Evolutionary conservation across 2,329 filamentous ascomycete species (phyloP).

Genomic region (Parascedosporium putredinis): DNA sequence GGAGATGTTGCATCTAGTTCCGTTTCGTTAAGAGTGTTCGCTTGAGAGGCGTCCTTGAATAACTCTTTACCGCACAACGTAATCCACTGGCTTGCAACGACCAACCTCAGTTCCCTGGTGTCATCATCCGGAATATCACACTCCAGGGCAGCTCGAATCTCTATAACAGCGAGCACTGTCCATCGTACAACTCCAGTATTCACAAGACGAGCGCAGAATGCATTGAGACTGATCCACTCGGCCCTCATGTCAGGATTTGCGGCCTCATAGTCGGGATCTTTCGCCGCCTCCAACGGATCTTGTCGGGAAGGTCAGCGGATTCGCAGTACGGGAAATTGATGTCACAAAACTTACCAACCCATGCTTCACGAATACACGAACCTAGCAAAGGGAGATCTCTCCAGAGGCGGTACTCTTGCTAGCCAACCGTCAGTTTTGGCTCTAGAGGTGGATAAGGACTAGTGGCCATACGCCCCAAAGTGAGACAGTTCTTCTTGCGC

Average conservation of each 20-base stretch:
- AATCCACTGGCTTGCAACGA: not conserved
- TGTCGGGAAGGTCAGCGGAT: not conserved
- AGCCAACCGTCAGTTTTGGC: not conserved
- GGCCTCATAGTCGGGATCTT: not conserved
- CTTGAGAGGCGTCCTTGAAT: not conserved
- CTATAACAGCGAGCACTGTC: not conserved
- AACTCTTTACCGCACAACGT: not conserved
- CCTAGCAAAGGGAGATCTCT: not conserved
- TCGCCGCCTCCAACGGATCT: not conserved
- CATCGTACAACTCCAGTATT: not conserved
- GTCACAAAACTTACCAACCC: not conserved
- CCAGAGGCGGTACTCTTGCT: not conserved
- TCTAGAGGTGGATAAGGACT: not conserved
- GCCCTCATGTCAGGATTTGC: not conserved
- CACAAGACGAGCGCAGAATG: not conserved
- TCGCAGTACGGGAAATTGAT: not conserved
- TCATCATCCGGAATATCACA: not conserved
- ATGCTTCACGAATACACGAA: not conserved
- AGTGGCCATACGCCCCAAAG: not conserved
- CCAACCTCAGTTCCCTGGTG: not conserved
- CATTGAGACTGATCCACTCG: not conserved
- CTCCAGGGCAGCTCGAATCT: not conserved
- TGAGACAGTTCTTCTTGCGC: not conserved
- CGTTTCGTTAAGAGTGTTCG: not conserved
- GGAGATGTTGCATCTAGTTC: not conserved